phyloP scores from a whole-genome alignment of 140 eudicot genomes.

The Bidens hawaiensis region DNA sequence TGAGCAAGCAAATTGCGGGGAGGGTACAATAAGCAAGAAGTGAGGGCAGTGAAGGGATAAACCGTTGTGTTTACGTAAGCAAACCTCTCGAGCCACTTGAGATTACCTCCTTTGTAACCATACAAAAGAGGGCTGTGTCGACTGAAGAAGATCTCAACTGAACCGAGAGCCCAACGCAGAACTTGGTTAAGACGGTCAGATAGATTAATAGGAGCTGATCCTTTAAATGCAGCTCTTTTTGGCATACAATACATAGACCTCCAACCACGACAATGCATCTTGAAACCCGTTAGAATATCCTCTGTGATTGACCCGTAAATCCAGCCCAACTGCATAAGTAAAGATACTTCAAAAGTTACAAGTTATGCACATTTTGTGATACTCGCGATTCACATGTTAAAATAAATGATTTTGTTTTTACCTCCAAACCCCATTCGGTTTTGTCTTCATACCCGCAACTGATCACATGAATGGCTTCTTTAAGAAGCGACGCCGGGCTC shows the following conservation, averaged over 20 bases:
- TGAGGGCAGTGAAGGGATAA: slow-evolving; percentile 93
- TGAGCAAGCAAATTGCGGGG: slow-evolving; percentile 96
- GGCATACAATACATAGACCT: slow-evolving; percentile 97
- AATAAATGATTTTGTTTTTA: slow-evolving; percentile 29
- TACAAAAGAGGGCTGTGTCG: slow-evolving; percentile 89
- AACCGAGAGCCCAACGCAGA: slow-evolving; percentile 98
- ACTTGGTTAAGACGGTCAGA: slow-evolving; percentile 98
- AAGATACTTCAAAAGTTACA: background rate
- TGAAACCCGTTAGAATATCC: slow-evolving; percentile 93
- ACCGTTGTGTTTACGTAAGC: slow-evolving; percentile 90
- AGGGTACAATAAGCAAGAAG: slow-evolving; percentile 95
- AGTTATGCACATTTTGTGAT: background rate
- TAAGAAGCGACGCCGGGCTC: slow-evolving; percentile 90
- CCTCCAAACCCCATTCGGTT: slow-evolving; percentile 97
- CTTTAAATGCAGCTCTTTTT: slow-evolving; percentile 80
- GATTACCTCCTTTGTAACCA: slow-evolving; percentile 87
- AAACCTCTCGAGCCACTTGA: slow-evolving; percentile 88
- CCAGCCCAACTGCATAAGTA: slow-evolving; percentile 87
- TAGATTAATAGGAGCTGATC: slow-evolving; percentile 97
- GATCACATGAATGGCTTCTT: slow-evolving; percentile 97
- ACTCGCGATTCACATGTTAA: background rate
- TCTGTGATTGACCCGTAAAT: slow-evolving; percentile 98
- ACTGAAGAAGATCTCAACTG: slow-evolving; percentile 96
- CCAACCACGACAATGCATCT: slow-evolving; percentile 99
- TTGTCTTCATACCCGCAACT: slow-evolving; percentile 98